Conservation (phyloP, 78 protist genomes). For the Dictyostelium brefeldianum region DNA sequence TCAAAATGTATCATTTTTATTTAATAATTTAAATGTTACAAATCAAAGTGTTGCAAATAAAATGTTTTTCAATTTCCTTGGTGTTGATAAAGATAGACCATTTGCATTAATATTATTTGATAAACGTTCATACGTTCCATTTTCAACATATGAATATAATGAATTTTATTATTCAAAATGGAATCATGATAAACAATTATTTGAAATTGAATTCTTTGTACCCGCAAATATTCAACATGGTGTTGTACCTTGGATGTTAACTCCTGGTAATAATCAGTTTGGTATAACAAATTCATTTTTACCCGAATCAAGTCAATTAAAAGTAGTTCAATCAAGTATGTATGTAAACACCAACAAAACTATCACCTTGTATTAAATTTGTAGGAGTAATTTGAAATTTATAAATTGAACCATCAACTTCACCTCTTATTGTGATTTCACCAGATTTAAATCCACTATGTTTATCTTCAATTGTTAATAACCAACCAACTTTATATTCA, state of each 20-base stretch:
- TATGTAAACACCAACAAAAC: too few relatives aligned
- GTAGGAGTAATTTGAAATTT: not conserved
- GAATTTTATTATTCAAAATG: not conserved
- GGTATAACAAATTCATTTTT: not conserved
- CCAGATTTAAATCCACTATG: not conserved
- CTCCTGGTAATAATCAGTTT: not conserved
- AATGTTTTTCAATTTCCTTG: not conserved
- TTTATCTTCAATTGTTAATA: not conserved
- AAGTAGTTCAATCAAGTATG: too few relatives aligned
- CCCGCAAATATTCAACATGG: not conserved
- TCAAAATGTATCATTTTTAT: not conserved
- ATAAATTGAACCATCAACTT: not conserved
- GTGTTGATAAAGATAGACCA: not conserved
- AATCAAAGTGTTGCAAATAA: not conserved
- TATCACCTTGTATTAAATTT: not conserved
- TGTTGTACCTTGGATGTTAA: not conserved
- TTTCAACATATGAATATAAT: not conserved
- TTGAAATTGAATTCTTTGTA: not conserved
- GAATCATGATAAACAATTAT: not conserved
- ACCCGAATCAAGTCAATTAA: too few relatives aligned
- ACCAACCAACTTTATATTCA: not conserved
- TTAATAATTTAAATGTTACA: not conserved
- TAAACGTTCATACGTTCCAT: not conserved
- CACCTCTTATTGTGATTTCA: not conserved
- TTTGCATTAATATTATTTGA: not conserved